phyloP scores from a whole-genome alignment of 192 early-diverging fungal species.

The Podila epicladia region DNA sequence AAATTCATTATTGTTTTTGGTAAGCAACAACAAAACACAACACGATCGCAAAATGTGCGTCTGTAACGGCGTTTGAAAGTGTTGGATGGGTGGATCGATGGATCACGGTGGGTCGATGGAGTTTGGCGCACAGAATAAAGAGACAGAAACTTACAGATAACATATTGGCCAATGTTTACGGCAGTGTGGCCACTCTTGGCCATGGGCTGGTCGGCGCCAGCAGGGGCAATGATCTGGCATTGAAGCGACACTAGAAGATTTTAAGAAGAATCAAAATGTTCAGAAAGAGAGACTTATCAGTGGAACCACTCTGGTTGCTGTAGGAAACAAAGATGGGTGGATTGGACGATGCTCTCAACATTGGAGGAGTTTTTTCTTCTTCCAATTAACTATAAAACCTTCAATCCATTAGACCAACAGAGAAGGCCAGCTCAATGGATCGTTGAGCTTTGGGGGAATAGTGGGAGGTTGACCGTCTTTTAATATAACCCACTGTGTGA shows the following conservation, averaged over 20 bases:
- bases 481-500: neutral
- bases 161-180: constrained; percentile 56
- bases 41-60: neutral
- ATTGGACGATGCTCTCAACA: neutral
- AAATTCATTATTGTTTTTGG: too few relatives aligned
- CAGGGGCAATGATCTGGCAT: constrained; percentile 30
- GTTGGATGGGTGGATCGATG: neutral
- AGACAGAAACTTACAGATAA: constrained; percentile 48
- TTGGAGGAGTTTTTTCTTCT: neutral
- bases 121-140: neutral
- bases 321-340: neutral
- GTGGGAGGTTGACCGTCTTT: too few relatives aligned
- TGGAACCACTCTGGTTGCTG: too few relatives aligned
- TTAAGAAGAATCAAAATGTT: neutral
- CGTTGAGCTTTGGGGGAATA: too few relatives aligned
- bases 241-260: constrained; percentile 19
- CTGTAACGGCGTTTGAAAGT: too few relatives aligned
- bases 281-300: constrained; percentile 1
- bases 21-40: neutral
- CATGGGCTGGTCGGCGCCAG: constrained; percentile 50
- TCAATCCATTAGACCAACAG: neutral
- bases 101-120: neutral
- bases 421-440: too few relatives aligned
- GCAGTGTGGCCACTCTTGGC: constrained; percentile 56
- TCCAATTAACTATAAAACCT: too few relatives aligned